phyloP scores from a whole-genome alignment of 306 rosid genomes.

The Castanea mollissima region DNA sequence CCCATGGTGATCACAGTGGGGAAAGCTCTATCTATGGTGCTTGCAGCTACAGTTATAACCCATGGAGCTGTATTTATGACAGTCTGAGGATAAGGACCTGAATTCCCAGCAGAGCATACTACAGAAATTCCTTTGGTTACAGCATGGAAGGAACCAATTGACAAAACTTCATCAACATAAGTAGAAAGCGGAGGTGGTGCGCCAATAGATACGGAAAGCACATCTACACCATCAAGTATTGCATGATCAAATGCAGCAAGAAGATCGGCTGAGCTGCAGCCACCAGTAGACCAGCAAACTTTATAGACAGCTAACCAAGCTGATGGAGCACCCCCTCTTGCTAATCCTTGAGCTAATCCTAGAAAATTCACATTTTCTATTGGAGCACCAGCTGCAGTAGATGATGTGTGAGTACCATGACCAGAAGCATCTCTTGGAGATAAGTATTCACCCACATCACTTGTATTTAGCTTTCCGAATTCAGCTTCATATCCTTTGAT shows the following conservation, averaged over 20 bases:
- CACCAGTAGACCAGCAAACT: constrained; percentile 60
- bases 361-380: constrained; percentile 41
- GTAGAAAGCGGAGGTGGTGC: constrained; percentile 49
- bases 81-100: constrained; percentile 60
- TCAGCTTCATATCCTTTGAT: constrained; percentile 67
- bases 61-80: constrained; percentile 62
- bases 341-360: constrained; percentile 55
- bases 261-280: constrained; percentile 54
- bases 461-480: constrained; percentile 44
- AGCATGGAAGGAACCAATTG: constrained; percentile 64
- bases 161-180: constrained; percentile 49
- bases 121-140: constrained; percentile 52
- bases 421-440: constrained; percentile 59
- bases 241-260: constrained; percentile 76
- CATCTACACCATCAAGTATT: constrained; percentile 50
- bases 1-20: constrained; percentile 45
- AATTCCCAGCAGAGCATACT: constrained; percentile 60
- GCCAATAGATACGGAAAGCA: constrained; percentile 57
- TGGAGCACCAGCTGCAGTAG: constrained; percentile 52
- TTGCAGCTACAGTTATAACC: constrained; percentile 60
- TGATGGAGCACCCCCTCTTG: constrained; percentile 68
- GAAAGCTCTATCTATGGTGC: constrained; percentile 58
- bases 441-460: constrained; percentile 35
- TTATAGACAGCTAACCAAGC: constrained; percentile 58
- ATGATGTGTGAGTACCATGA: constrained; percentile 67